phyloP scores from a whole-genome alignment of 805 yeast genomes.

The Kodamaea hsintzibuensis region DNA sequence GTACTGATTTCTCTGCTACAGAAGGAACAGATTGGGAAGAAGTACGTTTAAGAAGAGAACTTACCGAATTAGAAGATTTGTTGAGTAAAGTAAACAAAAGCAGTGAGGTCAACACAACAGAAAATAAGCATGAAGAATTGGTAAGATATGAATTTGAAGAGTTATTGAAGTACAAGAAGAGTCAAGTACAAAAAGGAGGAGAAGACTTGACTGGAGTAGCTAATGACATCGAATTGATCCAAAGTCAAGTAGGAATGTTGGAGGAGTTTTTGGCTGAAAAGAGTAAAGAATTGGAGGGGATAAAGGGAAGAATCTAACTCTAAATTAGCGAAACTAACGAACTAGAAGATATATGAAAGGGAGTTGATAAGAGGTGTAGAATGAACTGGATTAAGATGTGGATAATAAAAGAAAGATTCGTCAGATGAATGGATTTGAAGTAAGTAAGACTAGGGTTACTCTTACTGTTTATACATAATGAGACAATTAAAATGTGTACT shows the following conservation, averaged over 20 bases:
- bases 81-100: constrained; percentile 48
- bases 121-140: constrained; percentile 24
- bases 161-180: constrained; percentile 69
- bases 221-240: constrained; percentile 67
- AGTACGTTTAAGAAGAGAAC: constrained; percentile 75
- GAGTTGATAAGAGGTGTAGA: background rate
- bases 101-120: constrained; percentile 23
- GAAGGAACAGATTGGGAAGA: constrained; percentile 93
- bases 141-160: constrained; percentile 74
- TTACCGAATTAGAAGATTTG: constrained; percentile 70
- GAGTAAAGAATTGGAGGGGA: constrained; percentile 51
- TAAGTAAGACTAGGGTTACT: background rate
- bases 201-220: constrained; percentile 53
- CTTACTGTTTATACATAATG: background rate
- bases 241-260: constrained; percentile 71
- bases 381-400: background rate
- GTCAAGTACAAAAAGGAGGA: constrained; percentile 27
- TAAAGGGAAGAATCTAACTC: background rate
- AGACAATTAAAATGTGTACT: background rate
- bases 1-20: constrained; percentile 71
- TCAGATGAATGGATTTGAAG: background rate
- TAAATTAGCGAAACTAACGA: background rate
- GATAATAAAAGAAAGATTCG: background rate
- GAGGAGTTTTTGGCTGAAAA: constrained; percentile 66
- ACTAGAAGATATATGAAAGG: background rate